Base-by-base conservation (phyloP, 441 rosid genomes). In the Erodium chrysanthum region DNA sequence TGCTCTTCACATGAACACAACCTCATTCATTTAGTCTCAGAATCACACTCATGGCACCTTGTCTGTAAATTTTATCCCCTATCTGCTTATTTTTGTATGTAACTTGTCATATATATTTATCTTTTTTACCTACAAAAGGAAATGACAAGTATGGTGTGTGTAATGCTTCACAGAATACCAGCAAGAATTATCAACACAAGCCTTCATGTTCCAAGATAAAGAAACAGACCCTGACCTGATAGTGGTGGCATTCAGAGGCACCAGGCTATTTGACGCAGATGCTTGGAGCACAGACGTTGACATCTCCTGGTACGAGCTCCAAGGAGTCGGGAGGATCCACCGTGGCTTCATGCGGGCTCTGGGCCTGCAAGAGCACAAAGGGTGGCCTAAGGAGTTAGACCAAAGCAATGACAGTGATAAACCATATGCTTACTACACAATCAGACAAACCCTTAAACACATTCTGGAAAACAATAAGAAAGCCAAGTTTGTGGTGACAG, bases 271-370 rank as follows among this genome's bases (percentile, higher is more conserved):
- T 33, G 77, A 86, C 11, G 77, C 96, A 0, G 87, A 89, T 23
- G 91, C 81, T 0, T 89, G 95, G 92, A 74, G 91, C 75, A 77
- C 92, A 0, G 89, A 89, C 76, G 72, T 86, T 2, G 96, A 91
- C 66, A 65, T 89, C 31, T 87, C 96, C 0, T 89, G 96, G 96
- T 87, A 86, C 46, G 88, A 89, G 71, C 74, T 92, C 37, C 70
- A 71, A 18, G 78, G 77, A 10, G 65, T 79, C 65, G 96, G 96
- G 29, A 89, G 69, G 62, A 81, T 89, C 74, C 93, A 89, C 50
- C 83, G 84, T 0, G 96, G 97, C 17, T 91, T 87, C 71, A 82
- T 89, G 91, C 77, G 82, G 56, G 97, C 96, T 22, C 72, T 92
- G 6, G 98, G 98, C 29, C 80, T 86, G 27, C 94, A 87, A 17